These are phyloP conservation scores for Whalleya microplaca DNA, from an alignment of 2,329 filamentous ascomycete species.

Conservation along the genomic window DNA sequence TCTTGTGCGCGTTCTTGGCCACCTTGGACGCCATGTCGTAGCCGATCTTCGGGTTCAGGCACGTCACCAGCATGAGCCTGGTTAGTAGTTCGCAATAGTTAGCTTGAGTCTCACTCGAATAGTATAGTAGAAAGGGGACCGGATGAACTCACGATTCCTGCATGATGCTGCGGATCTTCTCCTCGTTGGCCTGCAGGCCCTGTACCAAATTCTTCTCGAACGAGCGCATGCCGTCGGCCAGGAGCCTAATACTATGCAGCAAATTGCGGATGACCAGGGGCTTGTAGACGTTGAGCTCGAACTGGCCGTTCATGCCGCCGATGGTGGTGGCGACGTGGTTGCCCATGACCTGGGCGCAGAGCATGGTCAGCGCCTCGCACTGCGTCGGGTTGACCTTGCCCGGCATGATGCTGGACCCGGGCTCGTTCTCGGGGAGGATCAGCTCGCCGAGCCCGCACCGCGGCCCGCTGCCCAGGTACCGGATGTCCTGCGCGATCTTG, in stretches of 20 bases:
- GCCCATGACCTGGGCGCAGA: conserved; percentile 96
- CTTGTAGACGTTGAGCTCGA: conserved; percentile 99
- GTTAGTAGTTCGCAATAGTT: conserved; percentile 1
- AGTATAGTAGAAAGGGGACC: no score
- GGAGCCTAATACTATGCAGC: conserved; percentile 85
- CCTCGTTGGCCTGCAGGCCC: conserved; percentile 90
- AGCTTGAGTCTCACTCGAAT: no score
- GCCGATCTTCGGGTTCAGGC: conserved; percentile 94
- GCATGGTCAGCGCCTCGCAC: conserved; percentile 96
- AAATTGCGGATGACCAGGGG: conserved; percentile 94
- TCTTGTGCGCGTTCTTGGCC: conserved; percentile 98
- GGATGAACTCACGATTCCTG: conserved; percentile 78
- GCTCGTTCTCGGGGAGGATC: conserved; percentile 94
- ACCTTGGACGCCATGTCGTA: conserved; percentile 98
- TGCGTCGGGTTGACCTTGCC: conserved; percentile 99
- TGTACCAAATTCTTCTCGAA: conserved; percentile 93
- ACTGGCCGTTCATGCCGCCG: conserved; percentile 96
- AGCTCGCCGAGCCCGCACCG: conserved; percentile 96
- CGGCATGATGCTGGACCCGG: conserved; percentile 97
- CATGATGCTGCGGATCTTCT: conserved; percentile 85
- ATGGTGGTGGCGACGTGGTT: conserved; percentile 94
- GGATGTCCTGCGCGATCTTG: conserved; percentile 98
- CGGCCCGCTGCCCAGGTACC: conserved; percentile 93
- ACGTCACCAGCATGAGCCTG: conserved; percentile 97
- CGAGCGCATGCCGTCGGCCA: conserved; percentile 90